Conservation (phyloP, 805 yeast genomes). For the Wickerhamiella kazuoi region DNA sequence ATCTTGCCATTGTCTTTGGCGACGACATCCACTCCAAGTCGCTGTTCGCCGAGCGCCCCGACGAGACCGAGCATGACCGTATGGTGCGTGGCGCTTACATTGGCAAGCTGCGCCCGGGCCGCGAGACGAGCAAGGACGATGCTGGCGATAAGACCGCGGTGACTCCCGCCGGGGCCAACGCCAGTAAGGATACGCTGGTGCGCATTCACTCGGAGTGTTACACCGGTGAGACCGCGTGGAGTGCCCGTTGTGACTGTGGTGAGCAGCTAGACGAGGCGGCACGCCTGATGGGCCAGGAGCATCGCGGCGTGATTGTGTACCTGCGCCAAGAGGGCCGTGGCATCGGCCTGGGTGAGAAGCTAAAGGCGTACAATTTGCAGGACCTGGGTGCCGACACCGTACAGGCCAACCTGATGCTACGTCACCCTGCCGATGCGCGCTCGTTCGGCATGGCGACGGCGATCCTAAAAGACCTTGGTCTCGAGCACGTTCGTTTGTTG, state of each 20-base stretch:
- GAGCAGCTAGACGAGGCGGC: constrained; percentile 99
- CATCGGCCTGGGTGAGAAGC: constrained; percentile 92
- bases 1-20: constrained; percentile 91
- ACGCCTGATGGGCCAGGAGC: constrained; percentile 66
- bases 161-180: constrained; percentile 4
- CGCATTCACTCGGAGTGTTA: constrained; percentile 95
- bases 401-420: constrained; percentile 75
- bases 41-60: constrained; percentile 39
- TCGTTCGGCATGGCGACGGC: constrained; percentile 89
- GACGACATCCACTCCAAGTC: constrained; percentile 69
- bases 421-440: constrained; percentile 98
- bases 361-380: constrained; percentile 91
- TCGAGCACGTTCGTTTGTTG: constrained; percentile 50
- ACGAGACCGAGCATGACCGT: constrained; percentile 77
- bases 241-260: constrained; percentile 97
- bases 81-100: constrained; percentile 98
- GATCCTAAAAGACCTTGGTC: constrained; percentile 66
- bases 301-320: constrained; percentile 89
- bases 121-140: constrained; percentile 19
- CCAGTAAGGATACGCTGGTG: constrained; percentile 30
- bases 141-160: neutral
- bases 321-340: constrained; percentile 97
- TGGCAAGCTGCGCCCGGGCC: constrained; percentile 79
- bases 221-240: constrained; percentile 99
- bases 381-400: constrained; percentile 98